Evolutionary conservation across 2,329 filamentous ascomycete genomes (phyloP).

Genomic region (Cercospora berteroae): DNA sequence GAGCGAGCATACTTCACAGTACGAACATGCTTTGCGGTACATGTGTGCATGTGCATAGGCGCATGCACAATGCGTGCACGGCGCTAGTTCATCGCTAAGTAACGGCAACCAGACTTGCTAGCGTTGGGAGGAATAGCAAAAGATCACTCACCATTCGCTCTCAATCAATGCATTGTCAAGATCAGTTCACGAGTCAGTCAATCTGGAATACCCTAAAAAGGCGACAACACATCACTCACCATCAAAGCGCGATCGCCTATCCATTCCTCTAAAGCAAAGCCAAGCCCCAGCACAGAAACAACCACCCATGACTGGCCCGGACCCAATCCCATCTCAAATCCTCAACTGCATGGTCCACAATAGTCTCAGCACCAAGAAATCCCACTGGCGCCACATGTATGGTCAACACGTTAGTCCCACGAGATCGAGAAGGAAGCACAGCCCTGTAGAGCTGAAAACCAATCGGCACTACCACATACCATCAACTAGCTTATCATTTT

Average conservation of each 20-base stretch:
- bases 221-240: too few species aligned
- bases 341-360: too few species aligned
- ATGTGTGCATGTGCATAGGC: neutral
- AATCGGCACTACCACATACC: neutral
- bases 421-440: neutral
- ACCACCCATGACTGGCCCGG: neutral
- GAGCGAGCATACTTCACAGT: neutral
- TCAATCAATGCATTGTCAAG: neutral
- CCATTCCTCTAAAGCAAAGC: too few species aligned
- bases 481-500: too few species aligned
- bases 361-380: neutral
- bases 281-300: neutral
- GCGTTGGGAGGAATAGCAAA: neutral
- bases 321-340: neutral
- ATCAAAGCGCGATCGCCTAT: too few species aligned
- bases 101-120: neutral
- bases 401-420: neutral
- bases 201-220: too few species aligned
- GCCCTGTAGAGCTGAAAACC: neutral
- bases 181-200: neutral
- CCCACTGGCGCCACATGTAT: too few species aligned
- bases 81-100: neutral
- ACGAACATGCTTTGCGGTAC: neutral
- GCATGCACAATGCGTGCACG: neutral
- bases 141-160: neutral